phyloP scores from a whole-genome alignment of 805 yeast genomes.

The Barnettozyma salicaria region DNA sequence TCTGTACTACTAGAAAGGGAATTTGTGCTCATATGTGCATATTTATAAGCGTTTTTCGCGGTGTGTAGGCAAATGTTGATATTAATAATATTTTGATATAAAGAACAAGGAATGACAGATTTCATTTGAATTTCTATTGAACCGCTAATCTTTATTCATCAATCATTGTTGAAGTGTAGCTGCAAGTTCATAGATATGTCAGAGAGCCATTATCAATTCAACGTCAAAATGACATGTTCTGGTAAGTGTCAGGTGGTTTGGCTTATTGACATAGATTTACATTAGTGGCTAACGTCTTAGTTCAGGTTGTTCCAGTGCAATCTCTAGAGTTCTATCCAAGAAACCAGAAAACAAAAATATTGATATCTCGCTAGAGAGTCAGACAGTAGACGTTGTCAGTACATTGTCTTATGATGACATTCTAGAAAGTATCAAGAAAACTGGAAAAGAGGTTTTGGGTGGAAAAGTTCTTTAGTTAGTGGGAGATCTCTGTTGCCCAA shows the following conservation, averaged over 20 bases:
- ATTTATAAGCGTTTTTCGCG: no score
- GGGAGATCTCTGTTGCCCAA: neutral
- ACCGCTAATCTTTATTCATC: no score
- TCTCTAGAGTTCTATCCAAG: constrained; percentile 64
- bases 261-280: neutral
- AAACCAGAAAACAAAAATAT: constrained; percentile 69
- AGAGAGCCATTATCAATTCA: constrained; percentile 63
- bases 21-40: no score
- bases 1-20: no score
- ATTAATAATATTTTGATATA: no score
- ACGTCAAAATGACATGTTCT: constrained; percentile 81
- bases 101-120: no score
- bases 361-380: constrained; percentile 72
- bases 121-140: no score
- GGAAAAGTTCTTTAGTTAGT: constrained; percentile 44
- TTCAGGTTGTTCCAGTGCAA: constrained; percentile 83
- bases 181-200: no score
- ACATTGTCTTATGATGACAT: constrained; percentile 68
- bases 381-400: constrained; percentile 74
- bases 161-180: no score
- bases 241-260: constrained; percentile 31
- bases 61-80: no score
- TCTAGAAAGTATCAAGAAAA: constrained; percentile 74
- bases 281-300: no score
- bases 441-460: constrained; percentile 76